Evolutionary conservation across 257 asterid genomes (phyloP).

Genomic region (Solanum medicagineum): DNA sequence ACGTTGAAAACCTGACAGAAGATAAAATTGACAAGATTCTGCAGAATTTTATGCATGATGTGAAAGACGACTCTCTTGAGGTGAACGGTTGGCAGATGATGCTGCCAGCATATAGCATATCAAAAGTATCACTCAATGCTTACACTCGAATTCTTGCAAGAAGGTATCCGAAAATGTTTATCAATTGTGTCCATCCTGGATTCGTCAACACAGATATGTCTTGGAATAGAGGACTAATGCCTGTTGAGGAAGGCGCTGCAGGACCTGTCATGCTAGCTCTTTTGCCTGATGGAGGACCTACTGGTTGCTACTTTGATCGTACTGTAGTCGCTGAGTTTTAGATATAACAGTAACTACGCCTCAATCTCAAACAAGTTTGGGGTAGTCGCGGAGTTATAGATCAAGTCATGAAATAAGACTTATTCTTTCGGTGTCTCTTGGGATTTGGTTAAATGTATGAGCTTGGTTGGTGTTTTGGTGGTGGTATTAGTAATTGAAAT

Average conservation of each 20-base stretch:
- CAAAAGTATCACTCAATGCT: constrained; percentile 69
- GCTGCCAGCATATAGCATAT: constrained; percentile 72
- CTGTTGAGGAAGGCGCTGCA: constrained; percentile 56
- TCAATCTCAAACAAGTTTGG: neutral
- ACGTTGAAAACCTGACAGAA: constrained; percentile 43
- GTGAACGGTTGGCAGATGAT: constrained; percentile 69
- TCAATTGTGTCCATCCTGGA: constrained; percentile 77
- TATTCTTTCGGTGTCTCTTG: neutral
- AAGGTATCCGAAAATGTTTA: constrained; percentile 42
- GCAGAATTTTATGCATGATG: constrained; percentile 35
- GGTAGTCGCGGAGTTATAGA: neutral
- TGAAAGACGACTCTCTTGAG: constrained; percentile 36
- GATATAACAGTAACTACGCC: neutral
- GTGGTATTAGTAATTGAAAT: neutral
- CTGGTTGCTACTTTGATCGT: constrained; percentile 10
- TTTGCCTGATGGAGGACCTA: too few relatives aligned
- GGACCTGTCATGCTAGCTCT: constrained; percentile 64
- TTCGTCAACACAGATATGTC: constrained; percentile 54
- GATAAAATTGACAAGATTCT: constrained; percentile 42
- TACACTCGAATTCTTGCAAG: constrained; percentile 66
- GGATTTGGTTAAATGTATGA: neutral
- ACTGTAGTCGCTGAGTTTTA: constrained; percentile 41
- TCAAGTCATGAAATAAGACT: neutral
- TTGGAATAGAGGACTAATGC: constrained; percentile 47
- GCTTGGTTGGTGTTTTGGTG: neutral